Conservation (phyloP, 2,329 filamentous ascomycete species). For the Malbranchea zuffiana region DNA sequence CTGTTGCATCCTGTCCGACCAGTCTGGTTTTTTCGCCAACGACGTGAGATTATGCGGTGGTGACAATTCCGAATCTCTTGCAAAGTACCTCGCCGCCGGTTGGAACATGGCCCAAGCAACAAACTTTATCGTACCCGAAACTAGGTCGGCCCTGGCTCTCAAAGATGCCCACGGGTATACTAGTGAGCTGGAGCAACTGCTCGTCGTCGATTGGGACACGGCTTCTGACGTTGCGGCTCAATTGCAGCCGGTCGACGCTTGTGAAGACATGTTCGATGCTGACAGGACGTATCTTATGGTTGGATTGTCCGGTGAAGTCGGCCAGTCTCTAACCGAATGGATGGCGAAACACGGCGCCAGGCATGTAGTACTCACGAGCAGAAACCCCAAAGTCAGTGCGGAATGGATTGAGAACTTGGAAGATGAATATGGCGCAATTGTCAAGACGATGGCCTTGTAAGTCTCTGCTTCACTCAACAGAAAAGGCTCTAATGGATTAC, state of each 20-base stretch:
- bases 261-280: slow-evolving; percentile 5
- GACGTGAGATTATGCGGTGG: neutral
- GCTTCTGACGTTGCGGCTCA: slow-evolving; percentile 4
- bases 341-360: slow-evolving; percentile 20
- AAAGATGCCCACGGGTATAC: slow-evolving; percentile 10
- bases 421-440: slow-evolving; percentile 13
- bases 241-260: neutral
- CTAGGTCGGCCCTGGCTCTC: slow-evolving; percentile 6
- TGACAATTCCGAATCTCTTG: neutral
- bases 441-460: slow-evolving; percentile 13
- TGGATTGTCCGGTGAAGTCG: slow-evolving; percentile 19
- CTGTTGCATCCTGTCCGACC: neutral
- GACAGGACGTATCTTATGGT: slow-evolving; percentile 17
- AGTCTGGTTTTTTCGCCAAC: neutral
- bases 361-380: slow-evolving; percentile 22
- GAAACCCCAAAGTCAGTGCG: slow-evolving; percentile 13
- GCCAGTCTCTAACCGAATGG: slow-evolving; percentile 17
- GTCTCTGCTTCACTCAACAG: too few relatives aligned
- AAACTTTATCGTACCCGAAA: neutral
- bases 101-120: neutral
- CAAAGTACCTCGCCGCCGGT: neutral
- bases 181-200: slow-evolving; percentile 12
- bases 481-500: slow-evolving; percentile 14
- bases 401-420: too few relatives aligned
- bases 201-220: neutral